phyloP scores from a whole-genome alignment of 805 yeast species.

The Nakazawaea wyomingensis region DNA sequence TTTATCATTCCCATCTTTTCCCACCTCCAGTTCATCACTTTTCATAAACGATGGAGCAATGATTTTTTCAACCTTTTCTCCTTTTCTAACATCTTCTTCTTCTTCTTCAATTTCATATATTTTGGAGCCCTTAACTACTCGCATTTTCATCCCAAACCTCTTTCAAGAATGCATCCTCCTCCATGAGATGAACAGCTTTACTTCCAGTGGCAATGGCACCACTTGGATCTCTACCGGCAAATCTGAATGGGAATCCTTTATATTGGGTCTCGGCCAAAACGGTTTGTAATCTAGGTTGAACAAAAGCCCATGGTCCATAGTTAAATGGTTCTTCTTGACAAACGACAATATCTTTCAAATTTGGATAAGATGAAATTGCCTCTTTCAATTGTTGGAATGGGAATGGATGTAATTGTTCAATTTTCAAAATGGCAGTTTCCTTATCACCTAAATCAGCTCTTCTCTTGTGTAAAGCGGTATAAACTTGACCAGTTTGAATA shows the following conservation, averaged over 20 bases:
- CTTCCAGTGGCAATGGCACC: conserved; percentile 98
- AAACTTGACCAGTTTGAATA: conserved; percentile 89
- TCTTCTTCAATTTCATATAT: background rate
- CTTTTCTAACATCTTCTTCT: background rate
- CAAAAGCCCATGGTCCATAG: conserved; percentile 86
- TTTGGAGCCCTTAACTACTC: conserved; percentile 8
- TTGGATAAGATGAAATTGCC: conserved; percentile 72
- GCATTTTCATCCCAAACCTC: conserved; percentile 51
- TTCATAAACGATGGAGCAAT: too few relatives aligned
- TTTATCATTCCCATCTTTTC: background rate
- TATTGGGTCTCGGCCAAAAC: conserved; percentile 70
- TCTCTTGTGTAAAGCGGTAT: conserved; percentile 83
- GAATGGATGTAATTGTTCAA: conserved; percentile 98
- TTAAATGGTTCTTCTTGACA: conserved; percentile 99
- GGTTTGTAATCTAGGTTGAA: conserved; percentile 77
- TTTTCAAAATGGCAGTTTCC: conserved; percentile 79
- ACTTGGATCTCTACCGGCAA: conserved; percentile 97
- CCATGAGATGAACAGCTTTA: conserved; percentile 79
- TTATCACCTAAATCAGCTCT: conserved; percentile 74
- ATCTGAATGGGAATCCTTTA: conserved; percentile 58
- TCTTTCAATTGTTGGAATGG: conserved; percentile 94
- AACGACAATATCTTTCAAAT: conserved; percentile 85
- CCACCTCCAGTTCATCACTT: too few relatives aligned
- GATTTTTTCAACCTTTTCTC: too few relatives aligned
- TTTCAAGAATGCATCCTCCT: conserved; percentile 81